A percentile compares a stretch with the other conserved stretches of the same genome.
Conservation (phyloP, 2,329 filamentous ascomycete genomes). For the Fusarium papillatum region DNA sequence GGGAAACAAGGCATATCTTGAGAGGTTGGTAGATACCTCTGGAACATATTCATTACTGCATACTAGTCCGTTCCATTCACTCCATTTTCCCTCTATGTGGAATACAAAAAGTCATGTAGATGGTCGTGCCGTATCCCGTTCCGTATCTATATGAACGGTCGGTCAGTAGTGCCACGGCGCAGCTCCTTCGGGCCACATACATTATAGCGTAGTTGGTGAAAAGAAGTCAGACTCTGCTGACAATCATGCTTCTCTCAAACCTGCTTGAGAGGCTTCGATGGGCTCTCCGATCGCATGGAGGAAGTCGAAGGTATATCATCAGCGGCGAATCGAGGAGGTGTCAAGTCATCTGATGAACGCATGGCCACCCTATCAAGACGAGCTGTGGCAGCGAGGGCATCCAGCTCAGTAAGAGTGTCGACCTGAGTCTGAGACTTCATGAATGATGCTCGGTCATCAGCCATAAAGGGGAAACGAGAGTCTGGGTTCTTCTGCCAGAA, state of each 20-base stretch:
- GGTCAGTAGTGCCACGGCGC: not conserved
- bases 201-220: not conserved
- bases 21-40: not conserved
- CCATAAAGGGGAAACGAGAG: slow-evolving; percentile 94
- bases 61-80: not conserved
- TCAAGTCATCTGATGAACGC: not conserved
- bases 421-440: slow-evolving; percentile 95
- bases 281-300: not conserved
- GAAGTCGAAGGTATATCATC: not conserved
- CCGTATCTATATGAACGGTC: not conserved
- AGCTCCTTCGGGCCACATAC: not conserved
- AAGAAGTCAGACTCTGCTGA: not conserved
- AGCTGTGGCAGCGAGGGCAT: slow-evolving; percentile 91
- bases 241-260: not conserved
- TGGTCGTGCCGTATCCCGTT: not conserved
- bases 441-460: slow-evolving; percentile 94
- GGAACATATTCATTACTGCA: not conserved
- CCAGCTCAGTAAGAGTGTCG: slow-evolving; percentile 82
- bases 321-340: not conserved
- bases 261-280: not conserved
- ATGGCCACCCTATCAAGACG: slow-evolving; percentile 72
- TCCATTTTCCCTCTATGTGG: not conserved
- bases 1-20: not conserved
- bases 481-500: slow-evolving; percentile 96
- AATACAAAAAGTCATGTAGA: not conserved